Base-by-base conservation (phyloP, 2,329 filamentous ascomycete species). In the Aspergillus sclerotialis region DNA sequence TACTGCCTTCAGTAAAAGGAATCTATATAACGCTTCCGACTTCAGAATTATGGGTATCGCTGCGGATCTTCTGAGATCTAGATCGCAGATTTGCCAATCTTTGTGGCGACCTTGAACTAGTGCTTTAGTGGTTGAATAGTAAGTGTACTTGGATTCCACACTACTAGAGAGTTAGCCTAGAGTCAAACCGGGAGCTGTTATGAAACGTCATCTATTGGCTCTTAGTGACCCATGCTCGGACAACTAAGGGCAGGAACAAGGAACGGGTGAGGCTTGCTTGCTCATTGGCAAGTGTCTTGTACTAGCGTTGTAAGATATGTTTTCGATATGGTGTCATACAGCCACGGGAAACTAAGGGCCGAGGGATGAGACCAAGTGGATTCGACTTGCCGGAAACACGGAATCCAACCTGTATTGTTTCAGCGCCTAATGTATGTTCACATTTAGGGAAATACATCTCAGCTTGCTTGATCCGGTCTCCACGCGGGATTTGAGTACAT, bases 281-380 rank as follows among this genome's bases (percentile, higher is more conserved):
- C 29, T 43, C 40, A 50, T 50, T 49, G 44, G 46, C 32, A 47
- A 40, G 15, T 23, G 35, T 32, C 17, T 16, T 24, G 27, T 18
- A 32, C 32, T 42, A 39, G 33, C 32, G 24, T 33, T 24, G 31
- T 25, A 33, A 31, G 36, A 38, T 33, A 31, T 23, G 21, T 9
- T 18, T 33, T 32, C 37, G 37, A 35, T 29, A 39, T 39, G 27
- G 38, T 41, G 27, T 35, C 27, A 28, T 28, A 10, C 26, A 28
- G n/a, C 23, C 23, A 28, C 10, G 12, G 24, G 11, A 15, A 27
- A 27, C 30, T 15, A 23, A 35, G 29, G 35, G 40, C 36, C 32
- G 26, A 25, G 14, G 30, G 28, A n/a, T n/a, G n/a, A 27, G 31
- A 30, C 32, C 37, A 36, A 38, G 39, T 28, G 33, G 38, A 32